phyloP scores from a whole-genome alignment of 495 filamentous ascomycete species.

The Talaromyces wortmannii region DNA sequence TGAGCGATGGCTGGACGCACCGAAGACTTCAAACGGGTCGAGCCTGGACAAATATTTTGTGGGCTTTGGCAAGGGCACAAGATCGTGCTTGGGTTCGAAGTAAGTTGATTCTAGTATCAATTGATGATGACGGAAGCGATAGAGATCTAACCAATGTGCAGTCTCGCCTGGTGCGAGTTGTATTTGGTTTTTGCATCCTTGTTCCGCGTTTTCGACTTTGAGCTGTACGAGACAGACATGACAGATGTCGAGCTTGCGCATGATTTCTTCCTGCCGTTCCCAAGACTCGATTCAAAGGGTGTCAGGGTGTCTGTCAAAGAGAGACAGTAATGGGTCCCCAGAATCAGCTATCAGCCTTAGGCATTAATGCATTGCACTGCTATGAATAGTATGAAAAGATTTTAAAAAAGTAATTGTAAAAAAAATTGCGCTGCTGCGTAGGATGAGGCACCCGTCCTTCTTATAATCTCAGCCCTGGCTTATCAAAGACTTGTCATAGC shows the following conservation, averaged over 20 bases:
- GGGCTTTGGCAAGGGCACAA: conserved; percentile 1
- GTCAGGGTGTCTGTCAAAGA: conserved; percentile 1
- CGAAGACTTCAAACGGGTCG: conserved; percentile 7
- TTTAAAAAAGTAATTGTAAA: too few relatives aligned
- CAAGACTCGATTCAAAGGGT: conserved; percentile 25
- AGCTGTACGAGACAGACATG: conserved; percentile 28
- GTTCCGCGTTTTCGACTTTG: conserved; percentile 20
- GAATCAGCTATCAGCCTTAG: too few relatives aligned
- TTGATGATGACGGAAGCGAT: neutral
- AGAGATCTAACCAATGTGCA: neutral
- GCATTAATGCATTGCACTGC: too few relatives aligned
- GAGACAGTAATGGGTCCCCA: too few relatives aligned
- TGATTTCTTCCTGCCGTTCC: conserved; percentile 28
- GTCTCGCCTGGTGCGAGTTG: conserved; percentile 27
- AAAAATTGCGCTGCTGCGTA: too few relatives aligned
- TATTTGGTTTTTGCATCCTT: conserved; percentile 21
- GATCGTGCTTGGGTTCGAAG: conserved; percentile 1
- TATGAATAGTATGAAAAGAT: too few relatives aligned
- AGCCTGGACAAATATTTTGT: conserved; percentile 1
- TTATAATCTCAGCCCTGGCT: too few relatives aligned
- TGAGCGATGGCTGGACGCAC: conserved; percentile 31
- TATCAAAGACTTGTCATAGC: too few relatives aligned
- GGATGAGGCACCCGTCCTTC: too few relatives aligned
- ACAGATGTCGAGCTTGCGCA: conserved; percentile 22
- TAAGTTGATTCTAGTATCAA: neutral